Conservation (phyloP, 169 alveolate species). For the Theileria parva region DNA sequence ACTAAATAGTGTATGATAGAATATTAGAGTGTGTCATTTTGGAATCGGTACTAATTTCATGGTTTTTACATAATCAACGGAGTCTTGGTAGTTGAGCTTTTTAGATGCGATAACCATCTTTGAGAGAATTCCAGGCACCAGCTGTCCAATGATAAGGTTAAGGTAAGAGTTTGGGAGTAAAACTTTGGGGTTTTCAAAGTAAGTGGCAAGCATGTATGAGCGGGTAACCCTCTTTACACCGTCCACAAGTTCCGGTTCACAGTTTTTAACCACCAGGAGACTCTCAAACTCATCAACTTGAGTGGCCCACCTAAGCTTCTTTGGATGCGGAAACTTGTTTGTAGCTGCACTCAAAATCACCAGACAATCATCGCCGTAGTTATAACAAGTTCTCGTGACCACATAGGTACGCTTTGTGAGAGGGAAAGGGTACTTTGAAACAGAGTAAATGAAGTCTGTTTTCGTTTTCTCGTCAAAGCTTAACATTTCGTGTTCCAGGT, state of each 20-base stretch:
- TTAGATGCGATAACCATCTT: conserved; percentile 65
- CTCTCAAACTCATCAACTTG: conserved; percentile 65
- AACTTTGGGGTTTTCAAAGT: conserved; percentile 64
- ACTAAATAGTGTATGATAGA: too few relatives aligned
- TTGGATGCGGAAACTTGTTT: conserved; percentile 13
- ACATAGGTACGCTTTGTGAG: conserved; percentile 51
- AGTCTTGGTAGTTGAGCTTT: conserved; percentile 22
- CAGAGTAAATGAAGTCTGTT: conserved; percentile 43
- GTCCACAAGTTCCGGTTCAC: conserved; percentile 20
- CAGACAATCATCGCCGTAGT: conserved; percentile 33
- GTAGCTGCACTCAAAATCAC: conserved; percentile 36
- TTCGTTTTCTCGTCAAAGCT: background rate
- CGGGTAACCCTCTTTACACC: conserved; percentile 5
- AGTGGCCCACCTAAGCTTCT: conserved; percentile 47
- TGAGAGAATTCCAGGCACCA: conserved; percentile 56
- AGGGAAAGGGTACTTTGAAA: conserved; percentile 68
- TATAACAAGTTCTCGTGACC: conserved; percentile 46
- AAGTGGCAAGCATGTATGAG: conserved; percentile 49
- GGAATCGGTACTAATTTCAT: conserved; percentile 13
- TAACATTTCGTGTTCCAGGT: conserved; percentile 51
- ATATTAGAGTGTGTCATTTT: background rate
- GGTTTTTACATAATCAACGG: conserved; percentile 18
- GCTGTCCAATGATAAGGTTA: conserved; percentile 46
- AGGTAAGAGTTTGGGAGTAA: conserved; percentile 62
- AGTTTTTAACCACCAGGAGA: conserved; percentile 35